A percentile compares a stretch with the other conserved stretches of the same genome.
Evolutionary conservation across 2,329 filamentous ascomycete genomes (phyloP).

Genomic region (Escovopsis sp.): DNA sequence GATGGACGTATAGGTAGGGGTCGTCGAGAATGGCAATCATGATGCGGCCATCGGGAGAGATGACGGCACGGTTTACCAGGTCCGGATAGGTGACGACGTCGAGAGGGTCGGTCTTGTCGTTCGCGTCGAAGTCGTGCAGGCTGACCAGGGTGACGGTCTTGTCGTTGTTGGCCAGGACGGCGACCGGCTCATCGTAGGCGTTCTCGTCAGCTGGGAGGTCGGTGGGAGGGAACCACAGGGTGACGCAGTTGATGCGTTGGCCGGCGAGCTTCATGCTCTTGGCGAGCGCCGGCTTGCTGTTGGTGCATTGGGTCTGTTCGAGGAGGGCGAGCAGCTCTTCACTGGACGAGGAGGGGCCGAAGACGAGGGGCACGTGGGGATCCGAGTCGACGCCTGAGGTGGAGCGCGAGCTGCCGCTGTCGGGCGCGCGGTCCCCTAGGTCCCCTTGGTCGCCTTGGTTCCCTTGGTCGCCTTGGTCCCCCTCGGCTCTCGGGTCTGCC

Average conservation of each 20-base stretch:
- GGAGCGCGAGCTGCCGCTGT: constrained; percentile 13
- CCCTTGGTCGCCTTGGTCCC: too few relatives aligned
- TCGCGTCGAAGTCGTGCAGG: constrained; percentile 42
- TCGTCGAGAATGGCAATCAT: constrained; percentile 80
- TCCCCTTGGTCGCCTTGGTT: too few relatives aligned
- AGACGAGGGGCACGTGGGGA: constrained; percentile 15
- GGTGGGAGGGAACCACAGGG: constrained; percentile 42
- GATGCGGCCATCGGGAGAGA: constrained; percentile 74
- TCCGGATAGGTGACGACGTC: constrained; percentile 62
- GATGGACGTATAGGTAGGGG: constrained; percentile 72
- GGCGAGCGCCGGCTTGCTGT: constrained; percentile 31
- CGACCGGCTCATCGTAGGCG: constrained; percentile 41
- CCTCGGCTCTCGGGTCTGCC: too few relatives aligned
- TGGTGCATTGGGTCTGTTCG: constrained; percentile 21
- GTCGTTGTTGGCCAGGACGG: constrained; percentile 80
- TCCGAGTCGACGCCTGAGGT: constrained; percentile 10
- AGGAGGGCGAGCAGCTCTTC: constrained; percentile 23
- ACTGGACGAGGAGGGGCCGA: constrained; percentile 18
- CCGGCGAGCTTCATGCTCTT: constrained; percentile 40
- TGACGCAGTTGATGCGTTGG: constrained; percentile 53
- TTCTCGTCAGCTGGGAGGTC: constrained; percentile 12
- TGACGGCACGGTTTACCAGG: constrained; percentile 84
- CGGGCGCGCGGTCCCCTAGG: constrained; percentile 7
- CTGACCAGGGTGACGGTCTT: constrained; percentile 75
- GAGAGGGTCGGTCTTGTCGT: constrained; percentile 39